Evolutionary conservation across 768 basidiomycete species (phyloP).

Genomic region (Lentinula sp.): DNA sequence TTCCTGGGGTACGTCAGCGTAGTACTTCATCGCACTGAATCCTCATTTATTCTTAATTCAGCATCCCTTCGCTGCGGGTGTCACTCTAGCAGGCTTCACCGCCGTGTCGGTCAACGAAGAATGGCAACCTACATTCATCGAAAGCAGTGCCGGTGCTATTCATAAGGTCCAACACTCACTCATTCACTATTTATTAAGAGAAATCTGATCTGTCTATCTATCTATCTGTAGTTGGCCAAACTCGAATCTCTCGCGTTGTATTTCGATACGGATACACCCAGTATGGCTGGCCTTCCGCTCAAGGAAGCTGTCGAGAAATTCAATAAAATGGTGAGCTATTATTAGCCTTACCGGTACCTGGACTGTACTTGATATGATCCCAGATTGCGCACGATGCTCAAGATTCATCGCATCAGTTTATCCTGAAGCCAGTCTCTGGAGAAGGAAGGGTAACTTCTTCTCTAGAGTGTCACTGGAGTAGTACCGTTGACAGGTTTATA

Average conservation of each 20-base stretch:
- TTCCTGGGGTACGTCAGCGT: conserved; percentile 70
- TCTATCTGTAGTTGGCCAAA: conserved; percentile 60
- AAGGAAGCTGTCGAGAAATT: conserved; percentile 70
- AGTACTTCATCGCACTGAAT: neutral
- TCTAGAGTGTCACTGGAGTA: neutral
- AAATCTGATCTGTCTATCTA: conserved; percentile 6
- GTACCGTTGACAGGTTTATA: neutral
- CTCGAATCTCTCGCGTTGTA: conserved; percentile 86
- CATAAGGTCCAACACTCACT: conserved; percentile 60
- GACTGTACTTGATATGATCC: neutral
- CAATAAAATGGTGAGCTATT: conserved; percentile 54
- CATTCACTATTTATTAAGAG: neutral
- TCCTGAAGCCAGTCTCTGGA: conserved; percentile 92
- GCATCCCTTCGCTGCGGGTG: conserved; percentile 92
- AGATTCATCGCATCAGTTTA: conserved; percentile 76
- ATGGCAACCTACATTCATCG: conserved; percentile 91
- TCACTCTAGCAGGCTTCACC: conserved; percentile 83
- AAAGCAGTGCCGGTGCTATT: conserved; percentile 79
- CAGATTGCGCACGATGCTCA: conserved; percentile 44
- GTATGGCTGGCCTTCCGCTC: conserved; percentile 63
- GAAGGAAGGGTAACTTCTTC: conserved; percentile 69
- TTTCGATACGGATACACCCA: conserved; percentile 88
- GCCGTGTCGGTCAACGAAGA: conserved; percentile 83
- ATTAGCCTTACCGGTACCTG: neutral
- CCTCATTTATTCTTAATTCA: conserved; percentile 20